Evolutionary conservation across 2,329 filamentous ascomycete genomes (phyloP), one percentile per base, ranked within the genome.

Genomic region (Elsinoe australis): DNA sequence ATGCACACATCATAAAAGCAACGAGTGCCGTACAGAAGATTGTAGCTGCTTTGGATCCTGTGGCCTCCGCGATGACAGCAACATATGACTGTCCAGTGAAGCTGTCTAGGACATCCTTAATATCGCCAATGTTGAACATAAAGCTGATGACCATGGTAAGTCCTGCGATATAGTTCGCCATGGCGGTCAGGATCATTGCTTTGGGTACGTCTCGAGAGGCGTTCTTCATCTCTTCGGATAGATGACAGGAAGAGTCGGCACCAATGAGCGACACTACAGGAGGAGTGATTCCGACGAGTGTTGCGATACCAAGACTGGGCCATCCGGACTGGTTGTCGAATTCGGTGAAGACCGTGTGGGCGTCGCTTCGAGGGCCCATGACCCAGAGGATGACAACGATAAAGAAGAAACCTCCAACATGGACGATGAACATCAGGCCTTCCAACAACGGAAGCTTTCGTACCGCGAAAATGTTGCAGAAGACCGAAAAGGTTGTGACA

Each of bases 241-340:
- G 54, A 51, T 61, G 58, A 3, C 39, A 44, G 7, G 51, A 48
- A 19, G 19, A 47, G 34, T 21, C 36, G 32, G 44, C 42, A 15
- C 51, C 51, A 34, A 52, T 47, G 12, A 48, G 22, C 29, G 49
- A 42, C 8, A 49, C 42, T 5, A 51, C 49, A 10, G 48, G 47
- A 12, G 48, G 36, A 18, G 49, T 42, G 15, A 50, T 45, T 1
- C 51, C 52, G 15, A 56, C 49, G 7, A 57, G 29, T 2, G 32
- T 45, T 7, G 61, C 56, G 7, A 54, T 50, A 15, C 59, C 59
- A 41, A 58, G 58, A 1, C 54, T 57, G 6, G 58, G 59, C 67
- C 70, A 76, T 2, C 59, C 60, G 1, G 70, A 71, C 9, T 58
- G 49, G 48, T 76, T 74, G 12, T 64, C 59, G 51, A 76, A 76